Conservation (phyloP, 2,329 filamentous ascomycete genomes). For the Cadophora luteo-olivacea region DNA sequence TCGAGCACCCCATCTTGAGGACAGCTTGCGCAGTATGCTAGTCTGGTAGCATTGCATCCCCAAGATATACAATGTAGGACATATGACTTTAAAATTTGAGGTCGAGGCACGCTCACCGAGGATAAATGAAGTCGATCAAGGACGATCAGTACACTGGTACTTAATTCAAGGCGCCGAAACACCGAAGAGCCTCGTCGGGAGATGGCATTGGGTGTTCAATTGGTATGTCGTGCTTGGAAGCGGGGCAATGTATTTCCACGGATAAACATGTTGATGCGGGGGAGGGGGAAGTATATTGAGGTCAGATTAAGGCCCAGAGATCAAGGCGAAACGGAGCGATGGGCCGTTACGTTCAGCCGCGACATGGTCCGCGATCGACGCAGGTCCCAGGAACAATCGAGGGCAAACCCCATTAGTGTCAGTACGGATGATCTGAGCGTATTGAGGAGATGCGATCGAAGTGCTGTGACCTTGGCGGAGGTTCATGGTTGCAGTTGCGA, state of each 20-base stretch:
- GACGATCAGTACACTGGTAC: not conserved
- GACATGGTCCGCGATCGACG: not conserved
- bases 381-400: not conserved
- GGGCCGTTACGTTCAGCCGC: constrained; percentile 4
- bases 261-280: constrained; percentile 8
- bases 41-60: not conserved
- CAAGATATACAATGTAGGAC: not conserved
- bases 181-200: not conserved
- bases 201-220: not conserved
- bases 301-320: not conserved
- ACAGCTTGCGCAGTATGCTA: not conserved
- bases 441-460: not conserved
- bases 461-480: not conserved
- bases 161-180: not conserved
- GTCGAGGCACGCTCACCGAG: not conserved
- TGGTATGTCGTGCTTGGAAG: not conserved
- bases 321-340: not conserved
- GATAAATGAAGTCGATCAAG: constrained; percentile 3
- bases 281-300: constrained; percentile 3
- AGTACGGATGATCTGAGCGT: not conserved
- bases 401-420: too few species aligned
- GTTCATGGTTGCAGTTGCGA: too few species aligned
- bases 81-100: constrained; percentile 5
- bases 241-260: not conserved
- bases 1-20: constrained; percentile 3